Percentiles rank a stretch among this genome's conserved stretches.
These are phyloP conservation scores for Myxozyma monticola DNA, from an alignment of 805 yeast genomes.

Conservation along the genomic window DNA sequence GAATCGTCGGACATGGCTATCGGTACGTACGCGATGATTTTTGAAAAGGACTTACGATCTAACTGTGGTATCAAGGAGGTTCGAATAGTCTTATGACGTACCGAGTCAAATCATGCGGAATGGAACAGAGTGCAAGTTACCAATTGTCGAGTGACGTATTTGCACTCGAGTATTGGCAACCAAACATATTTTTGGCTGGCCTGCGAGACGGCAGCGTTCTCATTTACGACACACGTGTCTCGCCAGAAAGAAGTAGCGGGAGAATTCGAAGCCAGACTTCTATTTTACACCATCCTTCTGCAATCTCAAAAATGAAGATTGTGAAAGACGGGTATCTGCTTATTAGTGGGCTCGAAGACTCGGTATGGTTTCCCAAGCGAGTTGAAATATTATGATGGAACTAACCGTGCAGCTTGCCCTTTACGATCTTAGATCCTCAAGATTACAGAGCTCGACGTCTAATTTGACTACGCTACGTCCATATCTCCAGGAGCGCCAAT, in stretches of 20 bases:
- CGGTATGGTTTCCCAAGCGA: conserved; percentile 4
- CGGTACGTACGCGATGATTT: too few relatives aligned
- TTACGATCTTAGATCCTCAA: conserved; percentile 24
- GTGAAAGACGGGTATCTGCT: conserved; percentile 22
- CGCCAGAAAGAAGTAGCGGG: conserved; percentile 3
- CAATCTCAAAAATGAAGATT: conserved; percentile 31
- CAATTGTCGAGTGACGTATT: conserved; percentile 23
- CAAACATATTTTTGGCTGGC: conserved; percentile 23
- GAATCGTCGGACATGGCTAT: conserved; percentile 17
- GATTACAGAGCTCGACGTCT: too few relatives aligned
- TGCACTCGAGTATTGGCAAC: conserved; percentile 19
- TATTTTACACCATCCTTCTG: conserved; percentile 22
- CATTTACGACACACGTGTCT: conserved; percentile 20
- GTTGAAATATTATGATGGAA: conserved; percentile 16
- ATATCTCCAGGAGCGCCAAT: conserved; percentile 1
- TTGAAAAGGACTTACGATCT: too few relatives aligned
- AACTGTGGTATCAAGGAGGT: too few relatives aligned
- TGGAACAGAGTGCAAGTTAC: background rate
- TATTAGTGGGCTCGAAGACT: conserved; percentile 32
- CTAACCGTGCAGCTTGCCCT: conserved; percentile 14
- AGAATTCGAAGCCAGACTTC: conserved; percentile 3
- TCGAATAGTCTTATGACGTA: conserved; percentile 10
- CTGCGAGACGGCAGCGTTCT: conserved; percentile 24
- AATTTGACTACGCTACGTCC: background rate
- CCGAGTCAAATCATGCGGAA: conserved; percentile 1